phyloP scores from a whole-genome alignment of 352 stramenopile genomes.

The Globisporangium takayamanum region DNA sequence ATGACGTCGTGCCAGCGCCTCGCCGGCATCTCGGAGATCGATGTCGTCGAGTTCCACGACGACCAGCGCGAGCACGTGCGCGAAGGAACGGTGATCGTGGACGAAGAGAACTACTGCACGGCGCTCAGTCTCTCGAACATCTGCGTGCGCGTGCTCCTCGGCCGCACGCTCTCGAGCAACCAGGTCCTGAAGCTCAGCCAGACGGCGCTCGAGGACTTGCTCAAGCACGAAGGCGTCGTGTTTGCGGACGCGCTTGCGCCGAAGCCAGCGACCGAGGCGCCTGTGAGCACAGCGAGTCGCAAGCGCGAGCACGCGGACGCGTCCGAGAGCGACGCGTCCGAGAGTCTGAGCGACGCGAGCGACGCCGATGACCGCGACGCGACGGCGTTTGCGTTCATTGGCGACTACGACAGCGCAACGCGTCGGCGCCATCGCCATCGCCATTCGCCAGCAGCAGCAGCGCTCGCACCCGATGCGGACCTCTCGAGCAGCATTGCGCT shows the following conservation, averaged over 20 bases:
- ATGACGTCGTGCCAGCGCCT: constrained; percentile 73
- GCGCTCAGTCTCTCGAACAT: constrained; percentile 77
- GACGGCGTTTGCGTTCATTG: constrained; percentile 68
- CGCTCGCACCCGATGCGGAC: constrained; percentile 3
- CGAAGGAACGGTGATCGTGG: constrained; percentile 79
- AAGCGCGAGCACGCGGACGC: constrained; percentile 17
- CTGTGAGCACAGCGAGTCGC: not conserved
- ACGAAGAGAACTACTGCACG: constrained; percentile 78
- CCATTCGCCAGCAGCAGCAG: constrained; percentile 1
- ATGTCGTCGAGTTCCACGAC: constrained; percentile 82
- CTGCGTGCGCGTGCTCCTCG: constrained; percentile 71
- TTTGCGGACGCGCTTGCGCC: constrained; percentile 55
- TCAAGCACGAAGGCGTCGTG: constrained; percentile 64
- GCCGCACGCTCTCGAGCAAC: constrained; percentile 67
- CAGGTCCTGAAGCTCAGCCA: constrained; percentile 84
- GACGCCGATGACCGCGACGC: constrained; percentile 26
- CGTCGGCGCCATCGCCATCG: constrained; percentile 7
- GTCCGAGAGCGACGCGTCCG: constrained; percentile 19
- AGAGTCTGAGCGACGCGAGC: constrained; percentile 10
- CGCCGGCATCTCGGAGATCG: constrained; percentile 78
- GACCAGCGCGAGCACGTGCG: constrained; percentile 83
- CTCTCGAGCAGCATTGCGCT: constrained; percentile 20
- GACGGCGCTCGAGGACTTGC: constrained; percentile 70
- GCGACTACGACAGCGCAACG: constrained; percentile 43
- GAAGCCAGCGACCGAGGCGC: constrained; percentile 8